Percentiles rank a stretch among this genome's conserved stretches.
phyloP scores from a whole-genome alignment of 2,329 filamentous ascomycete species.

The Scleromitrula shiraiana region DNA sequence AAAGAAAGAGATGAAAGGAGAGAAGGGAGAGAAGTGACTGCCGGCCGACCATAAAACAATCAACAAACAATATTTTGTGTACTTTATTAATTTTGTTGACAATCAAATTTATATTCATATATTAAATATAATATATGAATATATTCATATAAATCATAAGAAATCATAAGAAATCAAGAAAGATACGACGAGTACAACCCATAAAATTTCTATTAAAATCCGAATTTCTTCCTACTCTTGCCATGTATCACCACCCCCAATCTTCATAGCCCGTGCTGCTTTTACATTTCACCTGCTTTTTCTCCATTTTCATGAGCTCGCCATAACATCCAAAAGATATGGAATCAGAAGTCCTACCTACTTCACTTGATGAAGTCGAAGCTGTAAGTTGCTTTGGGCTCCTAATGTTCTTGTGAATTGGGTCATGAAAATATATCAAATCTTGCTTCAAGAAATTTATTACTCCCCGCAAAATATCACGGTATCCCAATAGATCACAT shows the following conservation, averaged over 20 bases:
- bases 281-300: not conserved
- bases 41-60: not conserved
- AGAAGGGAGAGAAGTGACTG: too few species aligned
- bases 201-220: too few species aligned
- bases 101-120: not conserved
- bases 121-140: not conserved
- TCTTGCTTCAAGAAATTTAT: not conserved
- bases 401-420: not conserved
- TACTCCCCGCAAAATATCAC: too few species aligned
- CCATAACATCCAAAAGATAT: not conserved
- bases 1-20: too few species aligned
- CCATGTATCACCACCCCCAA: not conserved
- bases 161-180: not conserved
- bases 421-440: too few species aligned
- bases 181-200: too few species aligned
- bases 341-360: conserved; percentile 18
- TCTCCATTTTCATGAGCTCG: not conserved
- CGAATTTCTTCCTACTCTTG: not conserved
- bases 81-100: too few species aligned
- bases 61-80: not conserved
- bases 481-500: too few species aligned
- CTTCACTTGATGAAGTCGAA: conserved; percentile 27
- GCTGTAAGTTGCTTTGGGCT: conserved; percentile 17
- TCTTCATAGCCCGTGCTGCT: not conserved
- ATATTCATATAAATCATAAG: not conserved